Conservation (phyloP, 208 protist species). For the Crithidia fasciculata region DNA sequence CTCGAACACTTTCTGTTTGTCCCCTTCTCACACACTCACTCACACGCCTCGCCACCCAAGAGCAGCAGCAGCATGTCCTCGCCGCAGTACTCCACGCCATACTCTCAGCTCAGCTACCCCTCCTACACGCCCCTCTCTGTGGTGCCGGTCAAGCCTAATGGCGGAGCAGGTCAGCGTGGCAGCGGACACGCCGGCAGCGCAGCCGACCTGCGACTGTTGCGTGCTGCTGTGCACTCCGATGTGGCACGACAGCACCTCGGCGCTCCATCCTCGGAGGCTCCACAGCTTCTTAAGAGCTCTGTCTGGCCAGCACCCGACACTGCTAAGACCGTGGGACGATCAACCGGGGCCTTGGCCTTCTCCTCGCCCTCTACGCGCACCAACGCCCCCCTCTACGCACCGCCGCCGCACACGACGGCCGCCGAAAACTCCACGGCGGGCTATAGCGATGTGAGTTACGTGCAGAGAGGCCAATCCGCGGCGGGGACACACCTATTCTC, state of each 20-base stretch:
- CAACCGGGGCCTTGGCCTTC: not conserved
- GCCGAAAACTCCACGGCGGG: not conserved
- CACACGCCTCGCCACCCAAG: too few relatives aligned
- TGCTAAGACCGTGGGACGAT: not conserved
- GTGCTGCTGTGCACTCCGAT: slow-evolving; percentile 16
- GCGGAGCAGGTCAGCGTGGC: not conserved
- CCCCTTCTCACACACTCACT: too few relatives aligned
- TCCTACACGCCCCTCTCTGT: slow-evolving; percentile 43
- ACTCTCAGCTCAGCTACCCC: slow-evolving; percentile 41
- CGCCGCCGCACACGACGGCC: not conserved
- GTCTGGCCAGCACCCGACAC: slow-evolving; percentile 12
- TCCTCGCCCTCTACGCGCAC: slow-evolving; percentile 11
- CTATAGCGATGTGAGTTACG: slow-evolving; percentile 11
- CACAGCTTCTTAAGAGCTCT: not conserved
- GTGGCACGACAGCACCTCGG: slow-evolving; percentile 9
- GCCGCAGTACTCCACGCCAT: slow-evolving; percentile 42
- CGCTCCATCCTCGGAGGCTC: not conserved
- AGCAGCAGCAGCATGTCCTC: slow-evolving; percentile 16
- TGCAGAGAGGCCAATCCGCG: slow-evolving; percentile 5
- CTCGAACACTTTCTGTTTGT: too few relatives aligned
- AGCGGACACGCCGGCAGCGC: not conserved
- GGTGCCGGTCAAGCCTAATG: slow-evolving; percentile 21
- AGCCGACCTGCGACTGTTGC: slow-evolving; percentile 14
- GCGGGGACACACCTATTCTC: too few relatives aligned
- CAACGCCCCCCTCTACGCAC: slow-evolving; percentile 31